phyloP scores from a whole-genome alignment of 306 rosid species.

The Purshia tridentata region DNA sequence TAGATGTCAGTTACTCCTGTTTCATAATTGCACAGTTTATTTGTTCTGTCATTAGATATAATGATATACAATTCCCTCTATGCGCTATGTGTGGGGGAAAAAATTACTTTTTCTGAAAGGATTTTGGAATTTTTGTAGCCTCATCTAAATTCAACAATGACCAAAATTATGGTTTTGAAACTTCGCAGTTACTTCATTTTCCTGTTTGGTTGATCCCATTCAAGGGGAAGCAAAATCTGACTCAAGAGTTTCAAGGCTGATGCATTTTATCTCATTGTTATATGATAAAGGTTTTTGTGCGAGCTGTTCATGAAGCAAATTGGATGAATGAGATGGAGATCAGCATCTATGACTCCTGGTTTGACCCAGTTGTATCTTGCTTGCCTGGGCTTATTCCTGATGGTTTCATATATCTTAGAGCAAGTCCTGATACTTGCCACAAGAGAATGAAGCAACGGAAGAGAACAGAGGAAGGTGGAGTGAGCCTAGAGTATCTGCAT shows the following conservation, averaged over 20 bases:
- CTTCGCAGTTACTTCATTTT: constrained; percentile 29
- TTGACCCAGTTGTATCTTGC: constrained; percentile 93
- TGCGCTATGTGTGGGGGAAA: not conserved
- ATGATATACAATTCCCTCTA: not conserved
- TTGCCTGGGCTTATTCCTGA: constrained; percentile 97
- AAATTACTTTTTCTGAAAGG: too few species aligned
- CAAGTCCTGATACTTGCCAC: constrained; percentile 98
- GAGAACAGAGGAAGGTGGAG: constrained; percentile 93
- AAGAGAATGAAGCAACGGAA: constrained; percentile 80
- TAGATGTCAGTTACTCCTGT: not conserved
- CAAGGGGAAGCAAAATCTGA: constrained; percentile 25
- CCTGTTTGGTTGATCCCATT: constrained; percentile 23
- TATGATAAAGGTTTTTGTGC: constrained; percentile 74
- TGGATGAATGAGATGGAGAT: constrained; percentile 99
- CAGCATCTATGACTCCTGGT: constrained; percentile 98
- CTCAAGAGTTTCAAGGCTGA: constrained; percentile 36
- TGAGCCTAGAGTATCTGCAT: constrained; percentile 70
- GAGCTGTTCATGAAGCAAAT: constrained; percentile 97
- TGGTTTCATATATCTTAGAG: constrained; percentile 95
- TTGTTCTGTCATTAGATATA: not conserved
- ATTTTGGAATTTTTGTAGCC: not conserved
- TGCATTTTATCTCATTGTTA: constrained; percentile 34
- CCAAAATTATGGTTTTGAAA: constrained; percentile 29
- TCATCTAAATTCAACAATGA: constrained; percentile 10
- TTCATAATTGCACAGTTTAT: not conserved